Percentiles rank a stretch among this genome's conserved stretches.
phyloP scores from a whole-genome alignment of 1,284 basidiomycete genomes.

The Moesziomyces parantarcticus region DNA sequence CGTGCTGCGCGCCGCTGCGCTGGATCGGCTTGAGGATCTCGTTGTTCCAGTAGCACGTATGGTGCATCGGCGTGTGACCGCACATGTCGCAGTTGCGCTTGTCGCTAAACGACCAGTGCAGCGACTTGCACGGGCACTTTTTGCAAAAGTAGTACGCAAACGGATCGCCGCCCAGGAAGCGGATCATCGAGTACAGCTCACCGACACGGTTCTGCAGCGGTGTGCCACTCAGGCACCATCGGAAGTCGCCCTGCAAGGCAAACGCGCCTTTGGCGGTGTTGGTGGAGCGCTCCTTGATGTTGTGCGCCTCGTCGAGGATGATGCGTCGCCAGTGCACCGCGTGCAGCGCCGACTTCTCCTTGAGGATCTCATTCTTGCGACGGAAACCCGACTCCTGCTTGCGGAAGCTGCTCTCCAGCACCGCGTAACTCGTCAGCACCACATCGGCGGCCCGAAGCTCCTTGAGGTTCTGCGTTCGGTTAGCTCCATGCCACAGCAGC shows the following conservation, averaged over 20 bases:
- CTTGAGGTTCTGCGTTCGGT: slow-evolving; percentile 72
- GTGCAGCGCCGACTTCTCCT: slow-evolving; percentile 88
- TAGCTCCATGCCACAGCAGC: slow-evolving; percentile 88
- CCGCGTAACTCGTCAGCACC: slow-evolving; percentile 73
- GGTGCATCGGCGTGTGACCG: slow-evolving; percentile 92
- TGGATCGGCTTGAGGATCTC: slow-evolving; percentile 67
- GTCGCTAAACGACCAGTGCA: slow-evolving; percentile 90
- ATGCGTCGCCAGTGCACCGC: slow-evolving; percentile 86
- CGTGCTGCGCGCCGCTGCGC: slow-evolving; percentile 54
- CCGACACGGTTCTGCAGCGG: slow-evolving; percentile 84
- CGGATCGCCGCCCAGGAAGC: slow-evolving; percentile 61
- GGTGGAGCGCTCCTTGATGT: slow-evolving; percentile 85
- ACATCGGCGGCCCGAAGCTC: slow-evolving; percentile 88
- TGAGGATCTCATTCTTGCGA: slow-evolving; percentile 83
- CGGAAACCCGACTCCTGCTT: slow-evolving; percentile 93
- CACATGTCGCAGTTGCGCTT: slow-evolving; percentile 88
- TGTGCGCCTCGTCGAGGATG: slow-evolving; percentile 93
- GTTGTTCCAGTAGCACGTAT: slow-evolving; percentile 73
- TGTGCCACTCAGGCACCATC: slow-evolving; percentile 99
- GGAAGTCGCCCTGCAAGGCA: slow-evolving; percentile 81
- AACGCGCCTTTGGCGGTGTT: slow-evolving; percentile 98
- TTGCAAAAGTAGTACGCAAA: slow-evolving; percentile 73
- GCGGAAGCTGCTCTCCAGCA: slow-evolving; percentile 90
- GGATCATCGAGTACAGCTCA: slow-evolving; percentile 92
- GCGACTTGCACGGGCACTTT: slow-evolving; percentile 83